phyloP scores from a whole-genome alignment of 805 yeast genomes.

The Naumovozyma castellii region DNA sequence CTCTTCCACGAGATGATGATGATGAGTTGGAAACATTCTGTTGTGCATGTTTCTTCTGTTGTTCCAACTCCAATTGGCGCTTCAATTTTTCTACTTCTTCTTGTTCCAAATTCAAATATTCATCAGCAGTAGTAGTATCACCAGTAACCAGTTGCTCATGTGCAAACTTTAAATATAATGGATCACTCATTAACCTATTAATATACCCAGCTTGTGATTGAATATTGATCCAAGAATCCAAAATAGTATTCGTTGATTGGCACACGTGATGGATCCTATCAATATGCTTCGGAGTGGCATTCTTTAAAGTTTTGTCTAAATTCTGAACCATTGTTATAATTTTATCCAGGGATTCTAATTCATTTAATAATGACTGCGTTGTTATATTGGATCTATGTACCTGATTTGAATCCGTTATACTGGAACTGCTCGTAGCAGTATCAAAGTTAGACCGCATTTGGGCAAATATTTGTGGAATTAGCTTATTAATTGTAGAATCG shows the following conservation, averaged over 20 bases:
- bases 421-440: constrained; percentile 4
- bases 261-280: constrained; percentile 34
- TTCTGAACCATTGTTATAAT: constrained; percentile 23
- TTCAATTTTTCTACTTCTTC: constrained; percentile 16
- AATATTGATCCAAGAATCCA: constrained; percentile 53
- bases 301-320: constrained; percentile 13
- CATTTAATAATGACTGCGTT: constrained; percentile 25
- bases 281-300: constrained; percentile 22
- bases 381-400: constrained; percentile 9
- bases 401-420: constrained; percentile 1
- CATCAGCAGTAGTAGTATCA: constrained; percentile 6
- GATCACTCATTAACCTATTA: constrained; percentile 36
- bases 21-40: not conserved
- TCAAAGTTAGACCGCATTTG: constrained; percentile 23
- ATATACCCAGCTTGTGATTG: constrained; percentile 54
- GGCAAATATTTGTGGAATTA: constrained; percentile 28
- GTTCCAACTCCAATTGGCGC: constrained; percentile 8
- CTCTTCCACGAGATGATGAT: no score
- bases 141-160: constrained; percentile 24
- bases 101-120: constrained; percentile 6
- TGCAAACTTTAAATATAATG: constrained; percentile 30
- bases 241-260: constrained; percentile 38
- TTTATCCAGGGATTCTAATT: constrained; percentile 24
- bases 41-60: constrained; percentile 3
- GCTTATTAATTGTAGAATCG: constrained; percentile 17